Base-by-base conservation (phyloP, 306 rosid species). In the Styphnolobium japonicum region DNA sequence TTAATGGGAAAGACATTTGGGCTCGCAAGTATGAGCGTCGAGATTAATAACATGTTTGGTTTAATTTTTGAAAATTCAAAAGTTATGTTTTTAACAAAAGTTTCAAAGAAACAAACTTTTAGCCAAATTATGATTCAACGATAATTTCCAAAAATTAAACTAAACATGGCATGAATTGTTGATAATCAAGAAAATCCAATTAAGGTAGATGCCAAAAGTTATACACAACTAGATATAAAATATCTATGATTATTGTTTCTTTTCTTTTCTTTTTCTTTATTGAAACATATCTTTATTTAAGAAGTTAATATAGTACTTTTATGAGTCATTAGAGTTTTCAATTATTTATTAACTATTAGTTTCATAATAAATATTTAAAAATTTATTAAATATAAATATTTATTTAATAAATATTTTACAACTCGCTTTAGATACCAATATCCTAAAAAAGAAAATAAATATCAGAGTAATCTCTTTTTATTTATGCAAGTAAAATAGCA, bases 1-100 rank as follows among this genome's bases (percentile, higher is more conserved):
- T 87, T 19, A 83, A 86, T 10, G 88, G 97, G 6, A 90, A 88
- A 21, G 89, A 90, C 52, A 89, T 92, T 0, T 92, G 93, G 95
- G 91, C 87, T 75, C 86, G 93, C 27, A 90, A 89, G 72, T 87
- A 87, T 23, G 92, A 83, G 18, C 89, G 85, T 0, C 84, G 93
- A 18, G 88, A 83, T 1, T 39, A 27, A 27, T 27, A 39, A 39
- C 14, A 39, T 9, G 45, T 39, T 39, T 39, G 12, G 45, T 10
- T 9, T 39, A 39, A 39, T 12, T 39, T 39, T 39, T 10, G 12
- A 9, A 39, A 39, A 39, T 6, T 53, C 31, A 3, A 5, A 3
- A 53, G 1, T 53, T 4, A 21, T 9, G 31, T 6, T 53, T 53
- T 21, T 8, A 1, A 53, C 1, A 51, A 16, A 51, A 18, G 23